Conservation (phyloP, 2,329 filamentous ascomycete genomes). For the Stachybotrys chartarum region DNA sequence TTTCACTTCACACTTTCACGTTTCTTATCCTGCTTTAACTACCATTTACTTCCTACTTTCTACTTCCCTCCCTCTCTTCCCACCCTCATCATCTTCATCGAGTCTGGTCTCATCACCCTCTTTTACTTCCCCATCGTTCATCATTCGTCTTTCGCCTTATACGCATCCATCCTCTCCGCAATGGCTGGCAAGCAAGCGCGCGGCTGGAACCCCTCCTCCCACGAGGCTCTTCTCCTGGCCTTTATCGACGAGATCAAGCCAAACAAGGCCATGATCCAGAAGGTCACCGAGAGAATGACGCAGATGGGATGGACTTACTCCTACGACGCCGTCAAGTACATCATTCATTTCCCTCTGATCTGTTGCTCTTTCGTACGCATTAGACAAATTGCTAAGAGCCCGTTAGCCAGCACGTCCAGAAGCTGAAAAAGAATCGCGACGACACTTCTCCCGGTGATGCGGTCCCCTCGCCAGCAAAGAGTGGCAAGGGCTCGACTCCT, state of each 20-base stretch:
- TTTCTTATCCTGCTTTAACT: background rate
- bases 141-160: background rate
- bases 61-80: background rate
- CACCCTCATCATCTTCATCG: conserved; percentile 2
- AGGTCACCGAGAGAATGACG: conserved; percentile 22
- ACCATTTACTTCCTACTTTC: background rate
- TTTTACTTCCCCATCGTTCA: background rate
- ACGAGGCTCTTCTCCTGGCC: conserved; percentile 29
- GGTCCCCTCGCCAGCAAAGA: conserved; percentile 14
- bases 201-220: conserved; percentile 28
- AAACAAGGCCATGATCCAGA: conserved; percentile 21
- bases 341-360: background rate
- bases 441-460: conserved; percentile 13
- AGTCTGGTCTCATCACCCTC: background rate
- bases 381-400: conserved; percentile 7
- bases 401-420: conserved; percentile 38
- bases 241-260: conserved; percentile 29
- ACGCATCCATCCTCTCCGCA: conserved; percentile 1
- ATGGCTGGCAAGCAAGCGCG: conserved; percentile 15
- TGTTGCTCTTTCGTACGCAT: background rate
- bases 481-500: conserved; percentile 6
- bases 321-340: conserved; percentile 32
- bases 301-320: conserved; percentile 30
- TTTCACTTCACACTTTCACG: background rate
- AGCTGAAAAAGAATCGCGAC: conserved; percentile 31